These are phyloP conservation scores for Teunomyces aglyptinius DNA, from an alignment of 805 yeast genomes.

Conservation along the genomic window DNA sequence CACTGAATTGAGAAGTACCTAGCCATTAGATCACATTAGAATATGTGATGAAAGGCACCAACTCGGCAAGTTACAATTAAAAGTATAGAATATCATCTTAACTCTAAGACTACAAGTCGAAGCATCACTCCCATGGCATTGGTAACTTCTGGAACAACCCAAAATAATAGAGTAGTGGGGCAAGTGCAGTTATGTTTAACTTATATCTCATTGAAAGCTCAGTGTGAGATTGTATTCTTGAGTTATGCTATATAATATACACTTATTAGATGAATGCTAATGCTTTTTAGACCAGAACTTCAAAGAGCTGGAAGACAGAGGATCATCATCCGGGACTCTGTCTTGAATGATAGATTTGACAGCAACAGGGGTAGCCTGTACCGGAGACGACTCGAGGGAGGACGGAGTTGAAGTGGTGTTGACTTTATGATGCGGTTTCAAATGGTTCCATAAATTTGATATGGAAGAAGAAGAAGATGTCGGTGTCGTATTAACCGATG, in stretches of 20 bases:
- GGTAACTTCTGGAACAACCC: too few relatives aligned
- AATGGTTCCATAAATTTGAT: constrained; percentile 14
- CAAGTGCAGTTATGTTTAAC: too few relatives aligned
- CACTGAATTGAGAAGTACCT: too few relatives aligned
- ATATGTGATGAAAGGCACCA: too few relatives aligned
- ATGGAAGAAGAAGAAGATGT: constrained; percentile 13
- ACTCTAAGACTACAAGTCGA: too few relatives aligned
- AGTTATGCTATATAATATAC: neutral
- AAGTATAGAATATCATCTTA: too few relatives aligned
- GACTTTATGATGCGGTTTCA: constrained; percentile 11
- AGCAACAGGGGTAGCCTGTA: neutral
- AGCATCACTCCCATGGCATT: too few relatives aligned
- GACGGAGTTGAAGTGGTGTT: neutral
- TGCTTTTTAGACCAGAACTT: constrained; percentile 20
- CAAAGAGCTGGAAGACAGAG: constrained; percentile 1
- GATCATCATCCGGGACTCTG: neutral
- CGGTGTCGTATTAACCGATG: neutral
- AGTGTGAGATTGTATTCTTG: too few relatives aligned
- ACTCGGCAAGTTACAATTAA: too few relatives aligned
- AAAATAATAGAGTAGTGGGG: too few relatives aligned
- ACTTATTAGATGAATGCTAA: neutral
- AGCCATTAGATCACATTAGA: too few relatives aligned
- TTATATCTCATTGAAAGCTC: too few relatives aligned
- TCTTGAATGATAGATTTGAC: neutral
- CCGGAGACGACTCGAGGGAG: neutral